Base-by-base conservation (phyloP, 441 rosid species). In the Mallotus japonicus region DNA sequence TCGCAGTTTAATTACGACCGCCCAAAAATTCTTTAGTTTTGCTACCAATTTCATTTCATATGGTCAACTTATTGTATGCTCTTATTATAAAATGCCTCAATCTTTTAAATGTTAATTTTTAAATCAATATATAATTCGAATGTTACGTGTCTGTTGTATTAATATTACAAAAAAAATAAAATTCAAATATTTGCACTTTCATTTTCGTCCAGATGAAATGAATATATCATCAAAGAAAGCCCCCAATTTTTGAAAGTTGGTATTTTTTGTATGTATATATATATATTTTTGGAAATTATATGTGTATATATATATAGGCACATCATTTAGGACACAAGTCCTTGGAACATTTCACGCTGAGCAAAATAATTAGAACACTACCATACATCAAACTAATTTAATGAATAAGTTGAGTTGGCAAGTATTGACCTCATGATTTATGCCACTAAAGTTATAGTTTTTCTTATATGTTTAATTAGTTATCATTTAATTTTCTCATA, bases 351-450 rank as follows among this genome's bases (percentile, higher is more conserved):
- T 74, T 71, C 77, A 72, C 76, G 59, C 71, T 67, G 14, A 64
- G 73, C 67, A 64, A 65, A 65, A 75, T 77, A 24, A 78, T 79
- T 73, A 76, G 47, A 72, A 40, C 74, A 28, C 55, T 69, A 40
- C 62, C 34, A 61, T 10, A 55, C 32, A 24, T n/a, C 0, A 14
- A 64, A 68, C n/a, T 44, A 55, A 72, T 56, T 73, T 58, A 56
- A 44, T 72, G 22, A 14, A 20, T 53, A 63, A 59, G 69, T 40
- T 77, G 76, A 77, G 84, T 81, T 79, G 82, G 76, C 85, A 67
- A 72, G 67, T 57, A 37, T 68, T 68, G 80, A 62, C 72, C 72
- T 76, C 76, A 78, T 83, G 76, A 85, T 85, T 81, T 70, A n/a
- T 55, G 32, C 72, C 86, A 80, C 75, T 71, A 59, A 58, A 62